These are phyloP conservation scores for Pleurotus sapidus DNA, from an alignment of 768 basidiomycete species.

Conservation along the genomic window DNA sequence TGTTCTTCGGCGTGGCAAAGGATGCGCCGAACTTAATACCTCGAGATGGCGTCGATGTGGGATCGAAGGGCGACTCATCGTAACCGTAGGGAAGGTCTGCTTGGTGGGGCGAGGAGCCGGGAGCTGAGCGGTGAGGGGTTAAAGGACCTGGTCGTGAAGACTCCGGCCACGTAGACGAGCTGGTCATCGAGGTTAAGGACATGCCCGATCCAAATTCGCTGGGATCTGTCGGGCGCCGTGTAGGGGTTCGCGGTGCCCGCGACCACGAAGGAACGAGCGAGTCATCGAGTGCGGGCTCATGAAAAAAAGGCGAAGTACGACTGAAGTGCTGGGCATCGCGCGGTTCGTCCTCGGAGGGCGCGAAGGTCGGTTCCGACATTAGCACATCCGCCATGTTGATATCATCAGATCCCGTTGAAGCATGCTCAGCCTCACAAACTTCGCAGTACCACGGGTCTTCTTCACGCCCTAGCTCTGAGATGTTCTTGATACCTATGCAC, in stretches of 20 bases:
- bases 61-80: conserved; percentile 69
- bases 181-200: conserved; percentile 25
- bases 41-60: conserved; percentile 78
- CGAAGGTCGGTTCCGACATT: conserved; percentile 66
- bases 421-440: conserved; percentile 38
- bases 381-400: conserved; percentile 15
- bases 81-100: conserved; percentile 27
- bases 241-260: conserved; percentile 47
- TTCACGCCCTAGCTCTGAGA: conserved; percentile 65
- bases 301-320: conserved; percentile 49
- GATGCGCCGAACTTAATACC: conserved; percentile 60
- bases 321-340: conserved; percentile 18
- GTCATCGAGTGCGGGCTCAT: conserved; percentile 44
- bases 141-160: conserved; percentile 52
- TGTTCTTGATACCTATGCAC: conserved; percentile 70
- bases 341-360: conserved; percentile 56
- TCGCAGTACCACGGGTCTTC: conserved; percentile 81
- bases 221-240: conserved; percentile 21
- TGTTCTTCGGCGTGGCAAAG: conserved; percentile 65
- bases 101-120: conserved; percentile 34
- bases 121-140: conserved; percentile 46
- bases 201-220: conserved; percentile 22
- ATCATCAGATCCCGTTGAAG: conserved; percentile 3
- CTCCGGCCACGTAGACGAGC: conserved; percentile 42
- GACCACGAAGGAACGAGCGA: conserved; percentile 56